A percentile compares a stretch with the other conserved stretches of the same genome.
These are phyloP conservation scores for Mycena olivaceomarginata DNA, from an alignment of 768 basidiomycete genomes.

Conservation along the genomic window DNA sequence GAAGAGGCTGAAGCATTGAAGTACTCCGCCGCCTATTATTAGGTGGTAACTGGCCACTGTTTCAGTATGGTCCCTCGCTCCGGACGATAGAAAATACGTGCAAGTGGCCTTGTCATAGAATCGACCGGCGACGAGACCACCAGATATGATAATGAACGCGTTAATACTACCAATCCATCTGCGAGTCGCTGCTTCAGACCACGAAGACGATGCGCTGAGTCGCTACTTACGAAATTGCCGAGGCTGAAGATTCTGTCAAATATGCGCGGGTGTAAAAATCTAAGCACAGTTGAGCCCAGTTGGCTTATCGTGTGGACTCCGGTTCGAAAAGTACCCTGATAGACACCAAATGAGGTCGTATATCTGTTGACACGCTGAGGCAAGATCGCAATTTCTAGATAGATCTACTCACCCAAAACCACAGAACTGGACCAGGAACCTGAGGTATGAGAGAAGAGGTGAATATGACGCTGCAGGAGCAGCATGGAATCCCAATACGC, in stretches of 20 bases:
- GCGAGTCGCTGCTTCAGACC: neutral
- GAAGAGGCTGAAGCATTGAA: slow-evolving; percentile 62
- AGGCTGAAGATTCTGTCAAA: slow-evolving; percentile 56
- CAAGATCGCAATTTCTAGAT: neutral
- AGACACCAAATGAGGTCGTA: slow-evolving; percentile 60
- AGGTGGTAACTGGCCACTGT: slow-evolving; percentile 50
- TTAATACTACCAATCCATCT: slow-evolving; percentile 69
- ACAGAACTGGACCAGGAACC: slow-evolving; percentile 28
- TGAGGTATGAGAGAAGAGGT: neutral
- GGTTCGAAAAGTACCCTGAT: slow-evolving; percentile 50
- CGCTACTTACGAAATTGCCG: slow-evolving; percentile 57
- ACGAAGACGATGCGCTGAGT: neutral
- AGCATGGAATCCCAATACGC: neutral
- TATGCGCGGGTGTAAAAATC: slow-evolving; percentile 63
- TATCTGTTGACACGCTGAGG: slow-evolving; percentile 50
- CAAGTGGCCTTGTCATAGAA: slow-evolving; percentile 71
- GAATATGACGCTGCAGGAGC: neutral
- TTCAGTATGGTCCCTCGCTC: neutral
- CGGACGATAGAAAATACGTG: slow-evolving; percentile 42
- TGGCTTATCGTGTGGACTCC: neutral
- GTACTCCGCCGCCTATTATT: slow-evolving; percentile 58
- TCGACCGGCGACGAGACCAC: slow-evolving; percentile 62
- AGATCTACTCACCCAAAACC: slow-evolving; percentile 15
- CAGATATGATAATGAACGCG: slow-evolving; percentile 63
- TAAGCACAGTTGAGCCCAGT: neutral